These are phyloP conservation scores for Sphaerulina populicola DNA, from an alignment of 2,329 filamentous ascomycete species.

Conservation along the genomic window DNA sequence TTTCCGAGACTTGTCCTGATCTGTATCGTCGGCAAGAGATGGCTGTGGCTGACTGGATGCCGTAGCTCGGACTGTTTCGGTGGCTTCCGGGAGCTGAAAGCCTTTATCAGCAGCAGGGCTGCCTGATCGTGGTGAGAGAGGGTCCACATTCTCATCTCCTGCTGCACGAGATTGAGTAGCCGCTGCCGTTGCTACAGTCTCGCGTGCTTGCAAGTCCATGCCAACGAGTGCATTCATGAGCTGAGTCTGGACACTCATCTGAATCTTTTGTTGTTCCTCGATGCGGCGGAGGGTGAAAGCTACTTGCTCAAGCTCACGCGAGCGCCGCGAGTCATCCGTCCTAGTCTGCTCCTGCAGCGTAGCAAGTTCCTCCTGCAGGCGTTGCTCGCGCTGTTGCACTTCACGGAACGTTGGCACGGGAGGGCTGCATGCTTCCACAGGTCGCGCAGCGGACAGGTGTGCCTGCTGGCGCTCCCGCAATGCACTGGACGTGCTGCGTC, in stretches of 20 bases:
- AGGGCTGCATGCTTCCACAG: background rate
- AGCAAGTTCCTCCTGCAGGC: constrained; percentile 6
- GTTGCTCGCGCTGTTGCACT: constrained; percentile 6
- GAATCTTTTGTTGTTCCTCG: constrained; percentile 9
- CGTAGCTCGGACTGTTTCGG: background rate
- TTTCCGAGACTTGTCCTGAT: background rate
- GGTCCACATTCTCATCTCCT: background rate
- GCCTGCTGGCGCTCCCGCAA: background rate
- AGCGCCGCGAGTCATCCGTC: constrained; percentile 1
- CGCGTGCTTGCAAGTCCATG: constrained; percentile 4
- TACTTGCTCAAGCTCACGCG: constrained; percentile 6
- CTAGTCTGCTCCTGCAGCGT: background rate
- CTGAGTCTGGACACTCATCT: constrained; percentile 11
- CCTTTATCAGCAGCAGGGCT: background rate
- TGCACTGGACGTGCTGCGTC: constrained; percentile 5
- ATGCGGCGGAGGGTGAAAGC: constrained; percentile 8
- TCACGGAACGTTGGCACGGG: background rate
- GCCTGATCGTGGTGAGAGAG: background rate
- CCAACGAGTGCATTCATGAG: constrained; percentile 6
- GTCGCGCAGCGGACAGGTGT: background rate
- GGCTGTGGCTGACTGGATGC: constrained; percentile 3
- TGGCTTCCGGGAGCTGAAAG: background rate
- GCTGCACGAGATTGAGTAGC: background rate
- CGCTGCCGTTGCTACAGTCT: background rate
- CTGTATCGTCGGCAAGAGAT: background rate